Conservation (phyloP, 2,329 filamentous ascomycete genomes). For the Triangularia setosa region DNA sequence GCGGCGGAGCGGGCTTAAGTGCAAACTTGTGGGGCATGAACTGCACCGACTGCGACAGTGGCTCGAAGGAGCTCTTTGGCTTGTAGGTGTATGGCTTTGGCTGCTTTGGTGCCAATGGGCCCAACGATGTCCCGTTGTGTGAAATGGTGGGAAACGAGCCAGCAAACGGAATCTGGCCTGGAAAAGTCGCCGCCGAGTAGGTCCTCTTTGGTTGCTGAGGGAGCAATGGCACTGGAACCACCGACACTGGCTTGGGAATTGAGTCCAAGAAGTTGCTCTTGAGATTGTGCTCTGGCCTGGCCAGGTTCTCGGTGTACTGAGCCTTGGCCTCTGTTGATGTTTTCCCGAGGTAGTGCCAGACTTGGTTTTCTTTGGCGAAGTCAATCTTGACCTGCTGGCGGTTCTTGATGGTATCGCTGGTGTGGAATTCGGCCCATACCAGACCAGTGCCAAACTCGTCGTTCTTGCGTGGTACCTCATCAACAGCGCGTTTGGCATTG, state of each 20-base stretch:
- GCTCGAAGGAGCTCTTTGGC: slow-evolving; percentile 37
- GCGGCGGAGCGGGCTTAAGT: slow-evolving; percentile 29
- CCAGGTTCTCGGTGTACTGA: slow-evolving; percentile 80
- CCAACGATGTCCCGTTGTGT: slow-evolving; percentile 1
- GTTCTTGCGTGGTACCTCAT: slow-evolving; percentile 61
- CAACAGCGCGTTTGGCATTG: slow-evolving; percentile 59
- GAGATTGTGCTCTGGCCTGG: slow-evolving; percentile 56
- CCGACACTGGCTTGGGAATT: slow-evolving; percentile 45
- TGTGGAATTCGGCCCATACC: slow-evolving; percentile 78
- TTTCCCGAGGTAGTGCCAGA: slow-evolving; percentile 87
- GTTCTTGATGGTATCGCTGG: slow-evolving; percentile 51
- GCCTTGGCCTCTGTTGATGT: slow-evolving; percentile 85
- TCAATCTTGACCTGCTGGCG: slow-evolving; percentile 65
- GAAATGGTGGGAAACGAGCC: neutral
- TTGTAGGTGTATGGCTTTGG: slow-evolving; percentile 55
- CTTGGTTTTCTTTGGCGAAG: slow-evolving; percentile 64
- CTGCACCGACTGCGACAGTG: slow-evolving; percentile 16
- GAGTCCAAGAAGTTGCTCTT: slow-evolving; percentile 72
- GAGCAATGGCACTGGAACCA: slow-evolving; percentile 13
- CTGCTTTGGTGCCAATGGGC: slow-evolving; percentile 23
- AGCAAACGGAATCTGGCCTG: slow-evolving; percentile 13
- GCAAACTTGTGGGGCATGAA: slow-evolving; percentile 37
- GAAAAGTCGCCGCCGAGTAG: slow-evolving; percentile 19
- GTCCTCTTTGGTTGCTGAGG: slow-evolving; percentile 23
- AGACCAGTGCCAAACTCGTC: slow-evolving; percentile 65